phyloP scores from a whole-genome alignment of 148 eudicot species.

The Chenopodium suecicum region DNA sequence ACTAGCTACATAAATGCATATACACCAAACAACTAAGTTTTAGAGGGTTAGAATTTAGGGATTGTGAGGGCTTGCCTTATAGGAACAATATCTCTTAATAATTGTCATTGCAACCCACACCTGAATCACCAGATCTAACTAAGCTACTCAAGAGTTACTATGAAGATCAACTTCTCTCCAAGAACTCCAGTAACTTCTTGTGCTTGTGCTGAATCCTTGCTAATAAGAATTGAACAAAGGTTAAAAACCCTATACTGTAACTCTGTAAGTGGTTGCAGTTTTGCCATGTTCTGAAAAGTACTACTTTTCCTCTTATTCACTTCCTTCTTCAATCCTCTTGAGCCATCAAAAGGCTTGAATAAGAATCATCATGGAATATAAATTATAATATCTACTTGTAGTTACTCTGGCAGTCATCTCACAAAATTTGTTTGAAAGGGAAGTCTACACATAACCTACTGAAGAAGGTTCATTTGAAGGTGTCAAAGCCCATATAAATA shows the following conservation, averaged over 20 bases:
- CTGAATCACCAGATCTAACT: not conserved
- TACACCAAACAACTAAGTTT: not conserved
- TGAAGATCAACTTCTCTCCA: not conserved
- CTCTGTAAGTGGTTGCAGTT: not conserved
- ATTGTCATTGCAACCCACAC: not conserved
- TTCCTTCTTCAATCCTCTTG: not conserved
- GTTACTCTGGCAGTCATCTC: not conserved
- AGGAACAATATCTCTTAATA: not conserved
- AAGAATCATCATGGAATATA: not conserved
- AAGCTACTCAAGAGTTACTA: not conserved
- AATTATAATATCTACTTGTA: not conserved
- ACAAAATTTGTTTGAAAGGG: not conserved
- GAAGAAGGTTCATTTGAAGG: not conserved
- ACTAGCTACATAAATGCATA: not conserved
- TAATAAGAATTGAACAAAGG: not conserved
- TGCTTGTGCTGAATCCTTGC: not conserved
- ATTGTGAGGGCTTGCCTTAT: not conserved
- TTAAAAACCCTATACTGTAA: not conserved
- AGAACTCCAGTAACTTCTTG: not conserved
- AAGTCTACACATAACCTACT: not conserved
- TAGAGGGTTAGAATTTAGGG: not conserved
- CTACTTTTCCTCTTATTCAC: not conserved
- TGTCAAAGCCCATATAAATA: not conserved
- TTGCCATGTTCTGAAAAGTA: not conserved
- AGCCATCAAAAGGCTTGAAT: not conserved